Base-by-base conservation (phyloP, 106 monocot species). In the Cymbidium sinense region DNA sequence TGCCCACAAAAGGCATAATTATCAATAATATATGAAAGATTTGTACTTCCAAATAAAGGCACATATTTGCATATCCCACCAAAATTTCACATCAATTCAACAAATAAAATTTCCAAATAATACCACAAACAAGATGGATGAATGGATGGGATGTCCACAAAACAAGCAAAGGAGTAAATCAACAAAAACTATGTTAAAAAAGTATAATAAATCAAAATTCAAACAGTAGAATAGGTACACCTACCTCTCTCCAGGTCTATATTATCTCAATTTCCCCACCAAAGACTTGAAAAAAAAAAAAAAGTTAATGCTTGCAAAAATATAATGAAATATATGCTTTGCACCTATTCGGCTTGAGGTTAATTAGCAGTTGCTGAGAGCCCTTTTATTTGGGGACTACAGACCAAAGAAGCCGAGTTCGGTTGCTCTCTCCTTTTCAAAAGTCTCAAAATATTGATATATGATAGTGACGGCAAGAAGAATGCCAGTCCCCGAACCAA, bases 401-500 rank as follows among this genome's bases (percentile, higher is more conserved):
- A 80, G 20, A 7, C 79, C 79, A 73, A 80, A 80, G 61, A 80
- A 80, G 7, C 79, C 79, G 17, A 80, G 79, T 39, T 76, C 76
- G 13, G 27, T 41, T 20, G 81, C 81, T 70, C 75, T 81, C 70
- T 76, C 81, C 69, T 76, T 81, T 36, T 81, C 76, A 28, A 81
- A 76, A 20, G 81, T 81, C 31, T 81, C 75, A n/a, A 81, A 76
- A 34, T 70, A 76, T 65, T 81, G 81, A 51, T 76, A 76, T 67
- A 81, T 81, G 23, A 81, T 81, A 12, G 75, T 81, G 25, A 87
- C 87, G 1, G 90, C 90, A 70, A 90, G 87, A 39, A 90, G 76
- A 75, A 87, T 90, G 27, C 89, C 89, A 10, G 85, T 90, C 75
- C 87, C 90, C 0, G 86, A 87, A 36, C 87, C 87, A 43, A 90